Evolutionary conservation across 495 filamentous ascomycete species (phyloP), one percentile per base, ranked within the genome.

Genomic region (Podospora australis): DNA sequence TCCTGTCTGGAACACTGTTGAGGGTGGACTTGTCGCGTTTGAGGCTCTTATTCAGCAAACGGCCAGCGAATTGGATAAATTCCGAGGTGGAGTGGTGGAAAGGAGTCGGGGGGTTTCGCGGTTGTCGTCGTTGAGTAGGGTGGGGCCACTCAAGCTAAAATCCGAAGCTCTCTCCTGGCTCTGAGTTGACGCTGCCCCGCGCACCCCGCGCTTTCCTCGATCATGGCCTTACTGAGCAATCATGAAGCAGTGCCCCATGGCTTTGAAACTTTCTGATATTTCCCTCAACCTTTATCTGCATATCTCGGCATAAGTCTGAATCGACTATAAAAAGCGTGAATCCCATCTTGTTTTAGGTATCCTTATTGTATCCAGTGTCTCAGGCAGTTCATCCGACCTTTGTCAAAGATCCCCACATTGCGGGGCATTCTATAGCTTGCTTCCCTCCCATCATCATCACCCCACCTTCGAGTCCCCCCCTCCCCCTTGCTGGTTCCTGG

Each of bases 31-130:
- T 14, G 22, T 16, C 14, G 16, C 38, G n/a, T 20, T 22, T 44
- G 46, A 55, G 52, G 52, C 43, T 55, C 52, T 55, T 50, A 48
- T 39, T 55, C 47, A 50, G 52, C 47, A 28, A 23, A 17, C 24
- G 42, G 24, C 6, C 8, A 23, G 43, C 39, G 46, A 50, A 44
- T 50, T 55, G 52, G 52, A 42, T 55, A 55, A 55, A 40, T 50
- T 55, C 47, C 42, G 43, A 42, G 43, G 52, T 55, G 52, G 46
- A 50, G 35, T 16, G 32, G 24, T 24, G 21, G 21, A 41, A 13
- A 28, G 9, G 14, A 16, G 22, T 20, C 39, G 46, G 39, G 39
- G 39, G 29, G 29, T 32, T 25, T 45, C 44, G 32, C 14, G 32
- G 32, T 17, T n/a, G 32, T 16, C 32, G 19, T 36, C n/a, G 32